Conservation (phyloP, 306 rosid genomes). For the Vachellia pachyceras region DNA sequence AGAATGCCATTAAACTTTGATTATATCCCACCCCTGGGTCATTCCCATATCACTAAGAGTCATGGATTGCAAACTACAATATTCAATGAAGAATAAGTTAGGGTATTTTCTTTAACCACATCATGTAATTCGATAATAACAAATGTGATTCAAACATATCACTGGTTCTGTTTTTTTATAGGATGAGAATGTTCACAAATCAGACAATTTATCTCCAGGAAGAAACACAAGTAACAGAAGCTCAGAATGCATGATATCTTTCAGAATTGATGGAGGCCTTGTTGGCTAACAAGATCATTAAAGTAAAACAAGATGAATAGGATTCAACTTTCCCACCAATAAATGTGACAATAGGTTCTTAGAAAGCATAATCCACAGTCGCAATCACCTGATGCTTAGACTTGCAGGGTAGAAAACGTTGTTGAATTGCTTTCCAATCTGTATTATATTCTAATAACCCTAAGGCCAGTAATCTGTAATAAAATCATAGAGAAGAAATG, state of each 20-base stretch:
- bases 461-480: constrained; percentile 77
- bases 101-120: constrained; percentile 18
- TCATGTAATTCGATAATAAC: background rate
- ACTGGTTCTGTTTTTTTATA: background rate
- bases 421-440: constrained; percentile 95
- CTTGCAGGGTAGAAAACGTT: constrained; percentile 32
- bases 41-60: background rate
- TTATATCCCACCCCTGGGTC: constrained; percentile 11
- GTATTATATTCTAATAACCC: constrained; percentile 92
- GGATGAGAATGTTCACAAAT: constrained; percentile 18
- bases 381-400: too few relatives aligned
- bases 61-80: background rate
- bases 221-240: constrained; percentile 15
- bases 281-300: background rate
- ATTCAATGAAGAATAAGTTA: constrained; percentile 17
- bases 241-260: background rate
- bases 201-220: constrained; percentile 12
- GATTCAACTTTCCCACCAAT: constrained; percentile 6
- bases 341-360: background rate
- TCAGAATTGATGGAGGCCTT: background rate
- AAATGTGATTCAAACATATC: constrained; percentile 8
- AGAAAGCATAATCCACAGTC: too few relatives aligned
- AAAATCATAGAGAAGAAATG: constrained; percentile 34
- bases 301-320: constrained; percentile 11
- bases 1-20: background rate